Base-by-base conservation (phyloP, 805 yeast genomes). In the Wickerhamiella australiensis region DNA sequence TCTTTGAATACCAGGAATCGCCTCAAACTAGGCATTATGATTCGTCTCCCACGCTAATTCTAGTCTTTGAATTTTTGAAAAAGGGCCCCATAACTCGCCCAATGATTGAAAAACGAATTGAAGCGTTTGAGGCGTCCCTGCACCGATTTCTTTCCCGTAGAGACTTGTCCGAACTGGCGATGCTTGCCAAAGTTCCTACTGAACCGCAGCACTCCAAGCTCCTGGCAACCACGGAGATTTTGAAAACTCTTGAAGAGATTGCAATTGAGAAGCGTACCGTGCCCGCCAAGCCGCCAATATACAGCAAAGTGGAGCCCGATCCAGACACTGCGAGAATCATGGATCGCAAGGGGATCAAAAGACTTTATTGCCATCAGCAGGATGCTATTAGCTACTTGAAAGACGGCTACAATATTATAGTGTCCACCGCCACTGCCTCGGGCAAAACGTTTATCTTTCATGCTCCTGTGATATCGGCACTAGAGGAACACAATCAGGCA, bases 371-470 rank as follows among this genome's bases (percentile, higher is more conserved):
- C 0, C 99, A 92, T 65, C 99, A 92, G 62, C 77, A 83, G 1
- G 74, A 76, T 46, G 96, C 96, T 0, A 73, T 79, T 49, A 73
- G 79, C 0, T 64, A 83, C 20, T 63, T 65, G 2, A 49, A 76
- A 44, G 57, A 65, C 0, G 78, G 78, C 0, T 69, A 75, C 44
- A 79, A 88, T 64, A 86, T 87, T 3, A 84, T 92, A 40, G 79
- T 88, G 2, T 80, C 95, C n/a, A 92, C 98, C 0, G 79, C 96
- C 0, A 92, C 99, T 0, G 86, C 96, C 0, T 87, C 96, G 0
- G 99, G 99, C 44, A 92, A 92, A 59, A 88, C 97, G 0, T 68
- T 92, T 53, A 84, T 92, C 25, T 92, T 88, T 59, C 98, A 92
- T 63, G 65, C 87, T 1, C 95, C 97, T 0, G 84, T 90, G 2